These are phyloP conservation scores for Suillus subalutaceus DNA, from an alignment of 768 basidiomycete genomes.

Conservation along the genomic window DNA sequence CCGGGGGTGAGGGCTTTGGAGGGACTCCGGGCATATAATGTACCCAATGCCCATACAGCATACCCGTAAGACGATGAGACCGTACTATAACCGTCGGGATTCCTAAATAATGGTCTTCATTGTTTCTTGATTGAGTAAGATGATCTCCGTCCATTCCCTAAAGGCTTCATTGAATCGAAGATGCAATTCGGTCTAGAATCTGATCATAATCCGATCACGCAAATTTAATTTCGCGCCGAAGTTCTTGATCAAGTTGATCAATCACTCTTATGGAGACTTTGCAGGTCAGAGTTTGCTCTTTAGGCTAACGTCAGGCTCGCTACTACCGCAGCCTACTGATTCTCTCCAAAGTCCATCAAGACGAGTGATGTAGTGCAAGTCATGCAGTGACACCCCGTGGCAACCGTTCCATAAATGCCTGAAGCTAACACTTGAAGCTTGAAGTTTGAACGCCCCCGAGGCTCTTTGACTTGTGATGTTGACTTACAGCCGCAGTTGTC, in stretches of 20 bases:
- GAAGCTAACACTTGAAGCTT: neutral
- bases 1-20: neutral
- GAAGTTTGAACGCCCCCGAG: no score
- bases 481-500: no score
- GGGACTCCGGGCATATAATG: neutral
- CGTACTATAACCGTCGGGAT: neutral
- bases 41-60: neutral
- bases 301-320: neutral
- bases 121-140: neutral
- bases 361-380: neutral
- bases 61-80: neutral
- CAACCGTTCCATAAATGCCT: neutral
- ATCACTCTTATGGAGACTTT: neutral
- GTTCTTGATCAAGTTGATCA: neutral
- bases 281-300: neutral
- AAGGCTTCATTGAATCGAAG: neutral
- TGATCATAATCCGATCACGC: neutral
- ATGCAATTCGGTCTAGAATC: neutral
- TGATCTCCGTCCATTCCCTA: neutral
- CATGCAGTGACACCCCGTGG: neutral
- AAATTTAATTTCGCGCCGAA: neutral
- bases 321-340: neutral
- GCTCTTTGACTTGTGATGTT: neutral
- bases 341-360: neutral
- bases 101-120: neutral